These are phyloP conservation scores for Pistacia integerrima DNA, from an alignment of 345 rosid genomes.

Conservation along the genomic window DNA sequence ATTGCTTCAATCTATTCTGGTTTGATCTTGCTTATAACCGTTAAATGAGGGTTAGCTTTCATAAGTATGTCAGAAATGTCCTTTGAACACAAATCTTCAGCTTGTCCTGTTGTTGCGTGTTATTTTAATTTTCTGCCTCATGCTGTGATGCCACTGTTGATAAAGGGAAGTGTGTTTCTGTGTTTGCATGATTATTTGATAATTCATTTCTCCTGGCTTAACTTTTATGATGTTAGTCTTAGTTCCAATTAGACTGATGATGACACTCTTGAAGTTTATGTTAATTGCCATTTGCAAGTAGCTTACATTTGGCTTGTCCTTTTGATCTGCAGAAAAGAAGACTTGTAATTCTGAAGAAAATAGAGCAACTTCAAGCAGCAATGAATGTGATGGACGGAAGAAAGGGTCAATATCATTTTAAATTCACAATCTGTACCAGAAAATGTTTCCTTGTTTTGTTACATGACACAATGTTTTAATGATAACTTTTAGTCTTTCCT, in stretches of 20 bases:
- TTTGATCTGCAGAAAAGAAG: conserved; percentile 45
- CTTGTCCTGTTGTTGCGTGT: not conserved
- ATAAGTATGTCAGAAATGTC: not conserved
- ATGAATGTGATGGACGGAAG: conserved; percentile 52
- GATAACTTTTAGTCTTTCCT: not conserved
- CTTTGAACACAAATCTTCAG: not conserved
- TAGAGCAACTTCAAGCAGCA: conserved; percentile 45
- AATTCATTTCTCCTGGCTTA: not conserved
- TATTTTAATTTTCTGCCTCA: not conserved
- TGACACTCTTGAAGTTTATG: too few species aligned
- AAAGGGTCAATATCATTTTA: conserved; percentile 49
- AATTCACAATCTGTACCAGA: not conserved
- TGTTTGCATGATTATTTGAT: not conserved
- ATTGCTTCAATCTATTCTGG: not conserved
- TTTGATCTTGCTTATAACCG: not conserved
- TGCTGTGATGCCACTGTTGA: not conserved
- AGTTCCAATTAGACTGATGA: not conserved
- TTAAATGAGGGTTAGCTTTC: not conserved
- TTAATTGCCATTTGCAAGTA: not conserved
- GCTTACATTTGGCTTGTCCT: conserved; percentile 6
- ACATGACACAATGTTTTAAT: not conserved
- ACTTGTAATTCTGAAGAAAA: conserved; percentile 60
- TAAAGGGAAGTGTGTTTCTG: not conserved
- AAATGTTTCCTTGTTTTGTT: conserved; percentile 13
- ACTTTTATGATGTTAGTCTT: not conserved